Evolutionary conservation across 208 protist species (phyloP).

Genomic region (Trypanosoma scelopori): DNA sequence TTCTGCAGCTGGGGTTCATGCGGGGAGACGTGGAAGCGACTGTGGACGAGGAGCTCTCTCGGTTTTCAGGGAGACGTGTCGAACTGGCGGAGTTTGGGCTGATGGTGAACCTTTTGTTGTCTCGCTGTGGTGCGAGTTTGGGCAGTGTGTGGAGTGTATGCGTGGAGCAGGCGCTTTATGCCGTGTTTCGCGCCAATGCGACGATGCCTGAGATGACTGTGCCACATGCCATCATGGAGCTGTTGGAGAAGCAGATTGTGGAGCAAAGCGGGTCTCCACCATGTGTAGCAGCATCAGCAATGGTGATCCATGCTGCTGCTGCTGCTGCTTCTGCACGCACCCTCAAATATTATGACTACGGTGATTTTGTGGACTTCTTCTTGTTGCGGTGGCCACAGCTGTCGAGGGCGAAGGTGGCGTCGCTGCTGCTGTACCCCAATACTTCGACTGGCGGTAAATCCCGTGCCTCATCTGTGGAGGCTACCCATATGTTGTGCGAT

Average conservation of each 20-base stretch:
- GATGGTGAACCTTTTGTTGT: constrained; percentile 3
- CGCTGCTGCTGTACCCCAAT: background rate
- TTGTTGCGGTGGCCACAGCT: background rate
- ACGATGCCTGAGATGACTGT: background rate
- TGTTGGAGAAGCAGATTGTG: background rate
- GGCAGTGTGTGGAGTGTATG: constrained; percentile 9
- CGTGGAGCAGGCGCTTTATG: constrained; percentile 17
- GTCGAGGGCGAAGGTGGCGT: constrained; percentile 9
- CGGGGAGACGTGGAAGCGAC: background rate
- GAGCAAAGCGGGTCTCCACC: background rate
- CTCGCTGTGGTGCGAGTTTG: background rate
- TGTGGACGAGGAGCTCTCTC: background rate
- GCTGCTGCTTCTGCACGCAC: background rate
- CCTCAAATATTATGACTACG: constrained; percentile 3
- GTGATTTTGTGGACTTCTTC: constrained; percentile 12
- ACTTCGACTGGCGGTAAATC: background rate
- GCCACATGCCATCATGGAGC: background rate
- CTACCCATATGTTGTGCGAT: background rate
- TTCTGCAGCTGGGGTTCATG: constrained; percentile 8
- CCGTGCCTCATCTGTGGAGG: background rate
- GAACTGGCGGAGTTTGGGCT: background rate
- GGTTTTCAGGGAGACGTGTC: background rate
- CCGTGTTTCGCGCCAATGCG: background rate
- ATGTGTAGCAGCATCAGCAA: too few species aligned
- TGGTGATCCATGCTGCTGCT: too few species aligned